These are phyloP conservation scores for Daldinia sp. DNA, from an alignment of 2,329 filamentous ascomycete genomes.

Conservation along the genomic window DNA sequence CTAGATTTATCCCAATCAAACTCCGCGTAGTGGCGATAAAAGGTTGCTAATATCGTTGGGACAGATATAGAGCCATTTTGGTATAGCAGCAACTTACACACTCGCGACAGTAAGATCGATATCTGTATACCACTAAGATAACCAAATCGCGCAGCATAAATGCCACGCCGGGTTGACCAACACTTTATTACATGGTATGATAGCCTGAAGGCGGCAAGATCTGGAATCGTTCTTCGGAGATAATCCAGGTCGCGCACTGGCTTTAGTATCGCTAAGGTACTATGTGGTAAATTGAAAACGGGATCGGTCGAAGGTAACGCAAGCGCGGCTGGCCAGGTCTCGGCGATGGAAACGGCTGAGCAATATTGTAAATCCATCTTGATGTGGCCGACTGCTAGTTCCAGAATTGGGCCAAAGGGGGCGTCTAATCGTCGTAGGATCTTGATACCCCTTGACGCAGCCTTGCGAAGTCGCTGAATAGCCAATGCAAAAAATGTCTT, in stretches of 20 bases:
- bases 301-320: constrained; percentile 63
- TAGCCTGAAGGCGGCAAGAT: constrained; percentile 67
- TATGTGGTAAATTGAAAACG: constrained; percentile 66
- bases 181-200: constrained; percentile 71
- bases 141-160: constrained; percentile 75
- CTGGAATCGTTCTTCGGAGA: constrained; percentile 69
- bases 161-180: constrained; percentile 71
- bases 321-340: constrained; percentile 64
- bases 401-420: constrained; percentile 72
- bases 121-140: constrained; percentile 75
- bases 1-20: constrained; percentile 69
- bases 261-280: constrained; percentile 72
- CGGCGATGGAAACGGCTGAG: constrained; percentile 66
- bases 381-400: constrained; percentile 69
- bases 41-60: constrained; percentile 66
- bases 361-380: constrained; percentile 76
- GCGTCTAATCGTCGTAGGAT: constrained; percentile 70
- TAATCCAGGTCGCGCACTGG: constrained; percentile 72
- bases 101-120: constrained; percentile 68
- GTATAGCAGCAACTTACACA: constrained; percentile 67
- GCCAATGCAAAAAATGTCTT: constrained; percentile 72
- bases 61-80: constrained; percentile 56
- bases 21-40: constrained; percentile 72
- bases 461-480: constrained; percentile 64
- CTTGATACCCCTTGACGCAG: constrained; percentile 57